phyloP scores from a whole-genome alignment of 805 yeast genomes.

The Candida easanensis region DNA sequence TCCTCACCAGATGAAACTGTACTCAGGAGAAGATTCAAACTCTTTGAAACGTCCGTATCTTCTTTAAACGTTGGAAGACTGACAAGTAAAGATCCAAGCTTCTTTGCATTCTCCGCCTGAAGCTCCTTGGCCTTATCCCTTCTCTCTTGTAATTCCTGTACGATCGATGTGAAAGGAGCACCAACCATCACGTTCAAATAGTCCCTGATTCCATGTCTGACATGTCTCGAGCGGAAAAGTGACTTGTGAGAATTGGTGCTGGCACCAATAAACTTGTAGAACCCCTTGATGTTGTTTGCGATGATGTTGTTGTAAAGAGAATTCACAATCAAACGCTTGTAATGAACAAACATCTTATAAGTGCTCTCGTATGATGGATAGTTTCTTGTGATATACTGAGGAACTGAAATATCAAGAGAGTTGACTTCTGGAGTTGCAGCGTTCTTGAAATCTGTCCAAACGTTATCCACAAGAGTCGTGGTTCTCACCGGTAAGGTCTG shows the following conservation, averaged over 20 bases:
- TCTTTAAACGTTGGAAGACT: slow-evolving; percentile 31
- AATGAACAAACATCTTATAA: slow-evolving; percentile 13
- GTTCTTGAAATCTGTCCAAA: slow-evolving; percentile 28
- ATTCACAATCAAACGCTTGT: slow-evolving; percentile 9
- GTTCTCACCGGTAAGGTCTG: slow-evolving; percentile 37
- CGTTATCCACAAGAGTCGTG: slow-evolving; percentile 11
- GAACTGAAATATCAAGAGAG: slow-evolving; percentile 8
- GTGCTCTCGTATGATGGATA: slow-evolving; percentile 13
- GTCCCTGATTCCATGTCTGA: neutral
- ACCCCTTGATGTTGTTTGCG: slow-evolving; percentile 17
- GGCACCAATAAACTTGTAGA: slow-evolving; percentile 24
- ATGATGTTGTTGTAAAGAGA: slow-evolving; percentile 21
- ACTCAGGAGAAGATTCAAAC: neutral
- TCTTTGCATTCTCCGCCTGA: slow-evolving; percentile 31
- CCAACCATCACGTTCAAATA: slow-evolving; percentile 33
- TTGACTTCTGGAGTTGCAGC: slow-evolving; percentile 13
- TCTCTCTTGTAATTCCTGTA: slow-evolving; percentile 28
- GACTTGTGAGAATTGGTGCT: slow-evolving; percentile 26
- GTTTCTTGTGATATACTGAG: slow-evolving; percentile 5
- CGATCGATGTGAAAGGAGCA: slow-evolving; percentile 35
- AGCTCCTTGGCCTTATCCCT: slow-evolving; percentile 21
- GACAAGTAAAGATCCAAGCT: slow-evolving; percentile 35
- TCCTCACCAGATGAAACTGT: neutral
- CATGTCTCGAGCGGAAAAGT: slow-evolving; percentile 9
- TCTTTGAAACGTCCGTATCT: neutral